phyloP scores from a whole-genome alignment of 164 flowering plant species.

The Hamamelis virginiana region DNA sequence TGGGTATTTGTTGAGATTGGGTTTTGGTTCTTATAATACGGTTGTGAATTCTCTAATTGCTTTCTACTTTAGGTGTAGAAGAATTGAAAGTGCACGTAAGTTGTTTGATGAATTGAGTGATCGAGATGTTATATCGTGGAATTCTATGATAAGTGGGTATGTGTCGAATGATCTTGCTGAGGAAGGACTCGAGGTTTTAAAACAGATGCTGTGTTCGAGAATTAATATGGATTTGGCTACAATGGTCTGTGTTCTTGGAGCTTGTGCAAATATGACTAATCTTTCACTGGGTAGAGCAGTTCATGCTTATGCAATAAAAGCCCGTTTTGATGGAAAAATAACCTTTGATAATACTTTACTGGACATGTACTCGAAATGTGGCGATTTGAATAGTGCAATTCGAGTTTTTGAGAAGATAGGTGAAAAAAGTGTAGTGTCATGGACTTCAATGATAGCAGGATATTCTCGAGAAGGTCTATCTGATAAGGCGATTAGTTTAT shows the following conservation, averaged over 20 bases:
- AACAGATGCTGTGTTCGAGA: conserved; percentile 38
- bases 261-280: conserved; percentile 39
- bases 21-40: conserved; percentile 38
- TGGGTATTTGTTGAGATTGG: conserved; percentile 38
- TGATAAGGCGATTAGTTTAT: conserved; percentile 39
- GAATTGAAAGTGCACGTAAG: conserved; percentile 35
- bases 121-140: conserved; percentile 67
- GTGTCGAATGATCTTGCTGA: conserved; percentile 28
- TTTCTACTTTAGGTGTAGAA: conserved; percentile 43
- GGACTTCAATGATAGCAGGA: conserved; percentile 66
- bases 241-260: conserved; percentile 46
- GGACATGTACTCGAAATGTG: conserved; percentile 67
- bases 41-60: conserved; percentile 58
- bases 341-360: conserved; percentile 42
- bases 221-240: conserved; percentile 46
- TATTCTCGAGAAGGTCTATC: conserved; percentile 51
- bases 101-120: conserved; percentile 60
- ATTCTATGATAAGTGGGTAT: conserved; percentile 63
- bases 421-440: conserved; percentile 50
- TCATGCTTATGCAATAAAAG: conserved; percentile 52
- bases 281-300: conserved; percentile 34
- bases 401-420: conserved; percentile 45
- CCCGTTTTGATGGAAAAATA: conserved; percentile 21
- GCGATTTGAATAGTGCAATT: conserved; percentile 31
- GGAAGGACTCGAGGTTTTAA: conserved; percentile 32